Evolutionary conservation across 371 early-diverging fungal species (phyloP).

Genomic region (Rhizopus sp.): DNA sequence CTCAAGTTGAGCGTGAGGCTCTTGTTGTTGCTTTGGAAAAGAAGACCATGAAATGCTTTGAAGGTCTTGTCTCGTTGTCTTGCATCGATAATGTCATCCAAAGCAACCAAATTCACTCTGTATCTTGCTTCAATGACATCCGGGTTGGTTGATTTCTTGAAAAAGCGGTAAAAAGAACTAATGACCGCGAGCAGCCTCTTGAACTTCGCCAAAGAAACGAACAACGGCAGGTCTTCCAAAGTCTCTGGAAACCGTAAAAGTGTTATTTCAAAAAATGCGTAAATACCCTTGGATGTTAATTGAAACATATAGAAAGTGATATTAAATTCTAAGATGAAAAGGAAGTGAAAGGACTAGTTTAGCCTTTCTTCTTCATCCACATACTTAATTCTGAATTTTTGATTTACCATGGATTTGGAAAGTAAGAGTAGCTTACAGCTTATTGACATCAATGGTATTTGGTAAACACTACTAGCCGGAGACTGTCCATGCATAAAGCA

Average conservation of each 20-base stretch:
- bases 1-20: constrained; percentile 47
- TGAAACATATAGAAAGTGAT: constrained; percentile 15
- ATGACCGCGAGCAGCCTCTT: constrained; percentile 10
- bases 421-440: constrained; percentile 18
- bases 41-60: constrained; percentile 39
- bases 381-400: too few species aligned
- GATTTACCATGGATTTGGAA: constrained; percentile 20
- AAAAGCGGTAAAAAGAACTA: constrained; percentile 7
- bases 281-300: constrained; percentile 13
- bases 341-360: too few species aligned
- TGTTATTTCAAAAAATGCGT: constrained; percentile 13
- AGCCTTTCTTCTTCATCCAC: too few species aligned
- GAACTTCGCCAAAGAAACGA: constrained; percentile 13
- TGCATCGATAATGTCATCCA: too few species aligned
- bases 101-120: too few species aligned
- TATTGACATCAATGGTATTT: constrained; percentile 32
- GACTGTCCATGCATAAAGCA: constrained; percentile 19
- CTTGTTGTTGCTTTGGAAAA: constrained; percentile 45
- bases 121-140: too few species aligned
- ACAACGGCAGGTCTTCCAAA: constrained; percentile 18
- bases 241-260: constrained; percentile 18
- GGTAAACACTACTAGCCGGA: constrained; percentile 28
- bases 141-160: constrained; percentile 9
- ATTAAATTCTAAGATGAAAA: constrained; percentile 12
- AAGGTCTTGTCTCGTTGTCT: constrained; percentile 47